phyloP scores from a whole-genome alignment of 2,329 filamentous ascomycete genomes.

The Aspergillus vadensis region DNA sequence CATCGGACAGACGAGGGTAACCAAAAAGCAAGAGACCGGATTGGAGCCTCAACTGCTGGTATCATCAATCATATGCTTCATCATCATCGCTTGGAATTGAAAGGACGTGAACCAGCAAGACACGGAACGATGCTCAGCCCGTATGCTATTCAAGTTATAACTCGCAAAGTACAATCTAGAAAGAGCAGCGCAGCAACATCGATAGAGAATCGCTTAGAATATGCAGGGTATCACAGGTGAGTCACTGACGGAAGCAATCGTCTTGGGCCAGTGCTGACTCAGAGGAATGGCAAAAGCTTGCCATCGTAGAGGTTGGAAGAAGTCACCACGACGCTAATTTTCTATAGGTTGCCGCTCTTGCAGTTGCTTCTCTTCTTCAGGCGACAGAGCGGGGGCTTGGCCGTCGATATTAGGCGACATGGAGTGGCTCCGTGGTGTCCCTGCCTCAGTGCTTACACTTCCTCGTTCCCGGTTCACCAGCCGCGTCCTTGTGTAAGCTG shows the following conservation, averaged over 20 bases:
- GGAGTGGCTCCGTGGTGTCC: conserved; percentile 24
- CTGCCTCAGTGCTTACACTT: conserved; percentile 30
- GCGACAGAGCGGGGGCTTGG: conserved; percentile 17
- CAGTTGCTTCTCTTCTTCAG: conserved; percentile 20
- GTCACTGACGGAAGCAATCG: no score
- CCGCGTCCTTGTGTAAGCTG: conserved; percentile 38
- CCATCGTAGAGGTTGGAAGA: no score
- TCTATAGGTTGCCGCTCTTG: neutral
- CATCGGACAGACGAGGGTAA: no score
- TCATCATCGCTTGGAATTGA: conserved; percentile 19
- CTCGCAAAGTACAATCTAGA: no score
- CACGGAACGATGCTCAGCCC: neutral
- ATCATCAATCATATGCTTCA: conserved; percentile 25
- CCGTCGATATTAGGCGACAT: conserved; percentile 22
- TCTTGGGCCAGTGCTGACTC: neutral
- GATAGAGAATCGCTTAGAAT: neutral
- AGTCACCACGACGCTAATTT: neutral
- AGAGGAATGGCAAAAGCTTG: neutral
- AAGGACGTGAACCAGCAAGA: neutral
- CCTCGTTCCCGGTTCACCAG: conserved; percentile 34
- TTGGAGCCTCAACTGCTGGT: conserved; percentile 5
- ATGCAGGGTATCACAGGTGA: neutral
- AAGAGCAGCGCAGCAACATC: neutral
- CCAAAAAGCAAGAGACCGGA: neutral
- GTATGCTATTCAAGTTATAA: neutral